Conservation (phyloP, 2,329 filamentous ascomycete species). For the Fusarium chaquense region DNA sequence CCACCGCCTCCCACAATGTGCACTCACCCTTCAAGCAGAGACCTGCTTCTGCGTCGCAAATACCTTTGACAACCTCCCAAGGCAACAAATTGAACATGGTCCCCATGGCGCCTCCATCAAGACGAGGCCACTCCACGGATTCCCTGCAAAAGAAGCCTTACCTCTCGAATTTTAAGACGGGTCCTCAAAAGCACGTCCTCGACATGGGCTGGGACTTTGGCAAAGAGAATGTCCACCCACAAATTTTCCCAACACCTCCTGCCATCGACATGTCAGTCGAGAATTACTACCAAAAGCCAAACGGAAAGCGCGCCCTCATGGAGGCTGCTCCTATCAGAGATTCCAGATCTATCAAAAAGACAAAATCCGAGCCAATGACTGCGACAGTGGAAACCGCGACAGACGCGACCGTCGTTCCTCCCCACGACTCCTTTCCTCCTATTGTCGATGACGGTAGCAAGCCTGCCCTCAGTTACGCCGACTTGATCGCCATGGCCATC, state of each 20-base stretch:
- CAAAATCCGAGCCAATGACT: constrained; percentile 65
- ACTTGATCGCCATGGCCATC: constrained; percentile 97
- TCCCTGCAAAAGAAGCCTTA: constrained; percentile 76
- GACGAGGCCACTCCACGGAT: constrained; percentile 69
- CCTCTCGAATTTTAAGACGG: constrained; percentile 70
- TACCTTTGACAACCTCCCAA: constrained; percentile 65
- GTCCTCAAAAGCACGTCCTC: constrained; percentile 64
- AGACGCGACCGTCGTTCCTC: constrained; percentile 61
- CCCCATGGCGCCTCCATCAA: constrained; percentile 73
- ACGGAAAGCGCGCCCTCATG: constrained; percentile 72
- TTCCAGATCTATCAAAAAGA: constrained; percentile 74
- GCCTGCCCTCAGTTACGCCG: constrained; percentile 92
- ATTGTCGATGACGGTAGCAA: constrained; percentile 90
- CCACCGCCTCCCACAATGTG: constrained; percentile 63
- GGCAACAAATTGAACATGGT: constrained; percentile 75
- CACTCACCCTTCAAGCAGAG: constrained; percentile 78
- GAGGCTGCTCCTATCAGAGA: constrained; percentile 82
- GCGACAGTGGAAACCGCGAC: constrained; percentile 4
- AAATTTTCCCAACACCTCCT: constrained; percentile 62
- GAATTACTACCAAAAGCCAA: constrained; percentile 64
- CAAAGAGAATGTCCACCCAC: constrained; percentile 69
- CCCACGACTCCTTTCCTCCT: constrained; percentile 81
- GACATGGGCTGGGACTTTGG: constrained; percentile 57
- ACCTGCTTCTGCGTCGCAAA: constrained; percentile 70
- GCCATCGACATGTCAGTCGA: constrained; percentile 65